Evolutionary conservation across 495 filamentous ascomycete genomes (phyloP).

Genomic region (Talaromyces borbonicus): DNA sequence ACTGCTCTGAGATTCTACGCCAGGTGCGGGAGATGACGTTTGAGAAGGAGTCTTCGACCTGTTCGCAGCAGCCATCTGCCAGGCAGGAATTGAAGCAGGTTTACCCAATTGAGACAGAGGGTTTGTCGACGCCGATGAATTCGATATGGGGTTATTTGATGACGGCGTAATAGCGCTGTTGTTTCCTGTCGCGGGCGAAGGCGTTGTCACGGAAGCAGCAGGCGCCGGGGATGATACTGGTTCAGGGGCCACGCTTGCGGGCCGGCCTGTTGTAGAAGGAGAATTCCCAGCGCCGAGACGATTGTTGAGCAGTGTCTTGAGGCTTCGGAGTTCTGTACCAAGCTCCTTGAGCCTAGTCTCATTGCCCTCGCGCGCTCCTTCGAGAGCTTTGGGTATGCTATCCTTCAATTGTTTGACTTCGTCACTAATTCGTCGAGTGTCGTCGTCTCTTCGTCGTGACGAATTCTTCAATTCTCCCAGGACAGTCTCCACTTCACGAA

Average conservation of each 20-base stretch:
- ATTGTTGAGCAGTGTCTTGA: constrained; percentile 81
- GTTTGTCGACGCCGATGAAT: constrained; percentile 25
- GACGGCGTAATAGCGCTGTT: constrained; percentile 25
- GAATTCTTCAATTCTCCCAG: constrained; percentile 71
- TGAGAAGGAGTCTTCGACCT: constrained; percentile 39
- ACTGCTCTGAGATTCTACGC: constrained; percentile 1
- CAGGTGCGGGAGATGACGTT: constrained; percentile 10
- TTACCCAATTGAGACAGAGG: constrained; percentile 35
- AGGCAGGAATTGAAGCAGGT: constrained; percentile 72
- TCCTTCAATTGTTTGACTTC: constrained; percentile 76
- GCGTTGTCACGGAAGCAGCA: constrained; percentile 12
- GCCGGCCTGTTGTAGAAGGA: constrained; percentile 21
- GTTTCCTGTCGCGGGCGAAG: constrained; percentile 21
- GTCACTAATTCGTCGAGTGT: constrained; percentile 72
- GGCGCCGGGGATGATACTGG: too few species aligned
- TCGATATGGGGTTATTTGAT: constrained; percentile 25
- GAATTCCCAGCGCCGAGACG: constrained; percentile 49
- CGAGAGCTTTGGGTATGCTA: constrained; percentile 75
- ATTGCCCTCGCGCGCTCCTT: constrained; percentile 73
- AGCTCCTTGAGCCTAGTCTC: constrained; percentile 78
- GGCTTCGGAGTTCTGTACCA: constrained; percentile 77
- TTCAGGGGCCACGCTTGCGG: too few species aligned
- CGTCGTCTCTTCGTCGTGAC: constrained; percentile 70
- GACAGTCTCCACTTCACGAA: constrained; percentile 75
- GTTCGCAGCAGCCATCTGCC: constrained; percentile 74